Percentiles rank a stretch among this genome's conserved stretches.
These are phyloP conservation scores for Vairimorpha necatrix DNA, from an alignment of 371 early-diverging fungal genomes.

Conservation along the genomic window DNA sequence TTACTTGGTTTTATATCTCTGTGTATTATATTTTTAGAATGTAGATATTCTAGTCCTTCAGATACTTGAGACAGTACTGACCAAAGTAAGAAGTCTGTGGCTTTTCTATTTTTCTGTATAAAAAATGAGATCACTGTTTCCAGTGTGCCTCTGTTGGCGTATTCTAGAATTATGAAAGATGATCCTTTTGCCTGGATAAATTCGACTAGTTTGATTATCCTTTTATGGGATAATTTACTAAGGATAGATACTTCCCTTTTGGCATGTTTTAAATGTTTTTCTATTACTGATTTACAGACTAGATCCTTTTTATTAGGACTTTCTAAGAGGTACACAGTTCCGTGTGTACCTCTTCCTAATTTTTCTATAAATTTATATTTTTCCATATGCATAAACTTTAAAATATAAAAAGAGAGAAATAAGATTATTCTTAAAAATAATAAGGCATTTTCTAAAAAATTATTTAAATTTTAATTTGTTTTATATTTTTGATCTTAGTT, in stretches of 20 bases:
- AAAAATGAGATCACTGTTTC: slow-evolving; percentile 72
- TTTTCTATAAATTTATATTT: slow-evolving; percentile 57
- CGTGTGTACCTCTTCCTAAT: slow-evolving; percentile 61
- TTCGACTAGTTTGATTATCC: slow-evolving; percentile 79
- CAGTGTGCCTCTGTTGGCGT: slow-evolving; percentile 75
- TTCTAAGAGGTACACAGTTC: slow-evolving; percentile 56
- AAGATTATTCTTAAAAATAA: neutral
- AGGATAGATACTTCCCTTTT: slow-evolving; percentile 79
- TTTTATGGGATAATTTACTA: slow-evolving; percentile 76
- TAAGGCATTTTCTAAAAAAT: no score
- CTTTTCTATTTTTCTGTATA: slow-evolving; percentile 69
- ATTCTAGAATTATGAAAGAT: slow-evolving; percentile 78
- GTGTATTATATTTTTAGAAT: slow-evolving; percentile 85
- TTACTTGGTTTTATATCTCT: slow-evolving; percentile 91
- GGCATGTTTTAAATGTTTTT: slow-evolving; percentile 51
- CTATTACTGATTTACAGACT: slow-evolving; percentile 54
- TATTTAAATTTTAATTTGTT: neutral
- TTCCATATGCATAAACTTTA: slow-evolving; percentile 39
- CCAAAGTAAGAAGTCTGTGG: slow-evolving; percentile 71
- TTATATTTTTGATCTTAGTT: neutral
- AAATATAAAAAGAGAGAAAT: neutral
- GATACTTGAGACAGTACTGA: slow-evolving; percentile 76
- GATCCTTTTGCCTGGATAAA: slow-evolving; percentile 67
- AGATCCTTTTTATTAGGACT: slow-evolving; percentile 22
- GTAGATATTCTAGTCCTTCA: slow-evolving; percentile 82